Conservation (phyloP, 176 grass and related monocot genomes). For the Oryza glaberrima region DNA sequence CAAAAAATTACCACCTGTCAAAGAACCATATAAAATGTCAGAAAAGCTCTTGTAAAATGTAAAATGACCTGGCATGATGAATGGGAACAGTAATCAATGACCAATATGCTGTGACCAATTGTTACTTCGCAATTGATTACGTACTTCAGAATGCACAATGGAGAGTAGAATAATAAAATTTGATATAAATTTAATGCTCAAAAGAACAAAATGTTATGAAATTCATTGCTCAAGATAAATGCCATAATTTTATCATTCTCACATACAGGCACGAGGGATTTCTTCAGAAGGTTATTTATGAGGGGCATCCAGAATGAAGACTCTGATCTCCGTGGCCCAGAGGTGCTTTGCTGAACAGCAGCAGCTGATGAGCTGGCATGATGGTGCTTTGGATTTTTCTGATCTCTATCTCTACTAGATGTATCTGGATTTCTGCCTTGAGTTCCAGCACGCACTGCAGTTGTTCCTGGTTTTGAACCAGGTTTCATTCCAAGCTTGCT, state of each 20-base stretch:
- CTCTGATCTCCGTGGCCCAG: constrained; percentile 73
- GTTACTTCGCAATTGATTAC: constrained; percentile 4
- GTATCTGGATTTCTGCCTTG: constrained; percentile 65
- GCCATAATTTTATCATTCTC: constrained; percentile 31
- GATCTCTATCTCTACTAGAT: constrained; percentile 63
- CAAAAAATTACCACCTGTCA: constrained; percentile 95
- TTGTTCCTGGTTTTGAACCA: constrained; percentile 52
- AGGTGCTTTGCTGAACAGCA: constrained; percentile 57
- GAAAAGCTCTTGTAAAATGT: constrained; percentile 29
- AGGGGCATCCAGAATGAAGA: constrained; percentile 79
- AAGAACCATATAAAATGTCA: constrained; percentile 26
- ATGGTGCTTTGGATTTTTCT: constrained; percentile 74
- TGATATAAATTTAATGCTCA: constrained; percentile 6
- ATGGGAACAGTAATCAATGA: constrained; percentile 16
- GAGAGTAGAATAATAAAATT: constrained; percentile 18
- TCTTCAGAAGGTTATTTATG: constrained; percentile 89
- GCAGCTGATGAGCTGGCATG: constrained; percentile 45
- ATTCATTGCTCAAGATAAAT: constrained; percentile 23
- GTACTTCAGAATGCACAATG: constrained; percentile 33
- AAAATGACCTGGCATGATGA: constrained; percentile 28
- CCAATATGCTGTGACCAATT: constrained; percentile 12
- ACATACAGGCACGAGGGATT: constrained; percentile 89
- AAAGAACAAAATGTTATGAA: constrained; percentile 20
- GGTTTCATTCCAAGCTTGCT: constrained; percentile 55
- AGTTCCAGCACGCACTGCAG: constrained; percentile 43